Evolutionary conservation across 257 asterid species (phyloP).

Genomic region (Solanum pimpinellifolium): DNA sequence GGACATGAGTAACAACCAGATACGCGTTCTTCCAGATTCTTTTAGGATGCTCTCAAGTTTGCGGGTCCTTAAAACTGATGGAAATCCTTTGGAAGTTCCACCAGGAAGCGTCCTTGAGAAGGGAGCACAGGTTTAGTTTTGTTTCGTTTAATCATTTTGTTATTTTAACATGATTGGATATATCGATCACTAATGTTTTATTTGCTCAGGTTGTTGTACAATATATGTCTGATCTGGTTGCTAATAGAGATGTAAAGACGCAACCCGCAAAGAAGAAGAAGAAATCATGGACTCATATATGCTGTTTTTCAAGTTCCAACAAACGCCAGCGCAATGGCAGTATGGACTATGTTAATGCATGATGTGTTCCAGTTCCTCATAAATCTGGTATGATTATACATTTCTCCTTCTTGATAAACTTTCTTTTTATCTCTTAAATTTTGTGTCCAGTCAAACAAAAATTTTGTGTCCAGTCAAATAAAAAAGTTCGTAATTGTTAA

Average conservation of each 20-base stretch:
- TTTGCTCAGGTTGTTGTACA: conserved; percentile 61
- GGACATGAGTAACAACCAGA: conserved; percentile 84
- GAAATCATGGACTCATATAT: conserved; percentile 56
- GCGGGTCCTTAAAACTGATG: conserved; percentile 51
- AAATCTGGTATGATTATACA: conserved; percentile 14
- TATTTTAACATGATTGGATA: background rate
- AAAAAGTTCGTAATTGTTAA: background rate
- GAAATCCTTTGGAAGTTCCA: conserved; percentile 72
- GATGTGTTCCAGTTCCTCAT: background rate
- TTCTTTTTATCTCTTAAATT: too few species aligned
- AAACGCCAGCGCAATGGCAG: conserved; percentile 57
- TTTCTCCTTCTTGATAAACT: background rate
- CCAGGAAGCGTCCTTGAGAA: conserved; percentile 38
- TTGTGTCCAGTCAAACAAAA: too few species aligned
- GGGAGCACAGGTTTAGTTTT: conserved; percentile 61
- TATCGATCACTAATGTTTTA: background rate
- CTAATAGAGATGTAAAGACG: conserved; percentile 51
- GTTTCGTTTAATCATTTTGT: background rate
- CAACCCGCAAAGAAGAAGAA: conserved; percentile 59
- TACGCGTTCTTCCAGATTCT: conserved; percentile 65
- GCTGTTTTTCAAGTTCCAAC: conserved; percentile 67
- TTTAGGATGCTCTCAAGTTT: conserved; percentile 60
- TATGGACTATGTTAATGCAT: conserved; percentile 29
- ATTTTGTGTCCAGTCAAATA: fast-evolving
- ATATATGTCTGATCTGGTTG: conserved; percentile 60